Percentiles rank a stretch among this genome's conserved stretches.
Conservation (phyloP, 1,284 basidiomycete species). For the Leccinum fallax region DNA sequence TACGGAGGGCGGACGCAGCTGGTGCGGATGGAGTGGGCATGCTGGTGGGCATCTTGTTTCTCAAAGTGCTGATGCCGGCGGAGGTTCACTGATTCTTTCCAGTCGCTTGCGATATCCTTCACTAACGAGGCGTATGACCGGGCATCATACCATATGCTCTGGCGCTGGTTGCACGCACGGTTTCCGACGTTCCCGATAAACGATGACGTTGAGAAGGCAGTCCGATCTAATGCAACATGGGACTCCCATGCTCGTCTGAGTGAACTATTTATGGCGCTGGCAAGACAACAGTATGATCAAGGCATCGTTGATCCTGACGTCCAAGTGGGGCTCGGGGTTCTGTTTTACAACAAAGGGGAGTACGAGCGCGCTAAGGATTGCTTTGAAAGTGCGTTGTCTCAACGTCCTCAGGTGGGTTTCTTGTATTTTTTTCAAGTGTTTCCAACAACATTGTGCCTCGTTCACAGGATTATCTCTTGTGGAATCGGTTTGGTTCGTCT, state of each 20-base stretch:
- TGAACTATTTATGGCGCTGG: constrained; percentile 58
- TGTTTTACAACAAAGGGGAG: constrained; percentile 87
- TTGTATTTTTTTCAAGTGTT: constrained; percentile 6
- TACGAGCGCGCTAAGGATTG: constrained; percentile 88
- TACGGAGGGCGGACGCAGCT: constrained; percentile 61
- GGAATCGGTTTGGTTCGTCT: constrained; percentile 96
- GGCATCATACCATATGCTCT: constrained; percentile 85
- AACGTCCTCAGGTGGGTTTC: constrained; percentile 64
- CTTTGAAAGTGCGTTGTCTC: constrained; percentile 83
- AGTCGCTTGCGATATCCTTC: constrained; percentile 96
- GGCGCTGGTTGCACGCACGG: constrained; percentile 82
- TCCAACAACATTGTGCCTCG: neutral
- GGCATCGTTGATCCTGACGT: constrained; percentile 88
- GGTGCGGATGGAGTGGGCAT: constrained; percentile 77
- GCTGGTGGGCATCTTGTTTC: constrained; percentile 57
- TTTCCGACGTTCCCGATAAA: constrained; percentile 71
- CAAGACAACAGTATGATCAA: constrained; percentile 73
- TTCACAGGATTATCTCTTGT: constrained; percentile 85
- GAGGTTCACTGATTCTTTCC: constrained; percentile 7
- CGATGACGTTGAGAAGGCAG: constrained; percentile 58
- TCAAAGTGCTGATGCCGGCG: neutral
- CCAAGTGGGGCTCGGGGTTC: constrained; percentile 90
- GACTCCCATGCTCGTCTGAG: constrained; percentile 82
- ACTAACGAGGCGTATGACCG: constrained; percentile 95
- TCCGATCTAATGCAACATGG: constrained; percentile 75